Evolutionary conservation across 164 flowering plant genomes (phyloP).

Genomic region (Vitis vinifera): DNA sequence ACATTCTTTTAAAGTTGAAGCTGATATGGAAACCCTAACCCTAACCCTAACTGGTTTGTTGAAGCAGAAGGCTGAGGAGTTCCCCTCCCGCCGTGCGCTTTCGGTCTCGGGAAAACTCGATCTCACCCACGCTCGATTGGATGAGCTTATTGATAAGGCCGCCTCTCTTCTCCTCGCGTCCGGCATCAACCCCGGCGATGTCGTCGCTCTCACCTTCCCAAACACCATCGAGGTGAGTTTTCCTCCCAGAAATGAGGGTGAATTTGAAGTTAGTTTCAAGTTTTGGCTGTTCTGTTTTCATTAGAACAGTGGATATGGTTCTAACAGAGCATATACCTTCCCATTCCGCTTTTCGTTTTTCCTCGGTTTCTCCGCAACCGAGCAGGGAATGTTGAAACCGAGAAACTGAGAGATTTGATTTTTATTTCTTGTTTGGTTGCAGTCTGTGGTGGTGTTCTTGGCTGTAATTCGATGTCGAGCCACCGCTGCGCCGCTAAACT

Average conservation of each 20-base stretch:
- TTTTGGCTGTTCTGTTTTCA: background rate
- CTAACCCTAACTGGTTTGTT: constrained; percentile 61
- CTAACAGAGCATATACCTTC: too few relatives aligned
- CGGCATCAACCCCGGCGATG: constrained; percentile 68
- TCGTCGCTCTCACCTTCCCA: constrained; percentile 90
- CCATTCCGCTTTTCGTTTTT: too few relatives aligned
- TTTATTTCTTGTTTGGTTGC: constrained; percentile 3
- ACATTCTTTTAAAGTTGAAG: too few relatives aligned
- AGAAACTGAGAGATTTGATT: background rate
- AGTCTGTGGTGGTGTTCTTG: constrained; percentile 82
- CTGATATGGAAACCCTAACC: constrained; percentile 31
- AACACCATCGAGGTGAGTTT: constrained; percentile 74
- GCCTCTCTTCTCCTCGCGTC: constrained; percentile 51
- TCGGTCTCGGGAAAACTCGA: constrained; percentile 72
- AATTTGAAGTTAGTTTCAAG: too few relatives aligned
- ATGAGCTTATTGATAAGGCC: constrained; percentile 58
- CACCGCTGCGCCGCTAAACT: constrained; percentile 84
- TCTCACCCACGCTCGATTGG: constrained; percentile 55
- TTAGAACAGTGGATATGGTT: background rate
- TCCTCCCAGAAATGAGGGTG: too few relatives aligned
- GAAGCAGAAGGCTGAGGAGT: constrained; percentile 44
- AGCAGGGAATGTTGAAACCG: too few relatives aligned
- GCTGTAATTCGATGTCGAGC: constrained; percentile 83
- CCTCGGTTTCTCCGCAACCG: too few relatives aligned
- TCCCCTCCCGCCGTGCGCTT: constrained; percentile 58